A percentile compares a stretch with the other conserved stretches of the same genome.
These are phyloP conservation scores for Aspergillus biplanus DNA, from an alignment of 495 filamentous ascomycete genomes.

Conservation along the genomic window DNA sequence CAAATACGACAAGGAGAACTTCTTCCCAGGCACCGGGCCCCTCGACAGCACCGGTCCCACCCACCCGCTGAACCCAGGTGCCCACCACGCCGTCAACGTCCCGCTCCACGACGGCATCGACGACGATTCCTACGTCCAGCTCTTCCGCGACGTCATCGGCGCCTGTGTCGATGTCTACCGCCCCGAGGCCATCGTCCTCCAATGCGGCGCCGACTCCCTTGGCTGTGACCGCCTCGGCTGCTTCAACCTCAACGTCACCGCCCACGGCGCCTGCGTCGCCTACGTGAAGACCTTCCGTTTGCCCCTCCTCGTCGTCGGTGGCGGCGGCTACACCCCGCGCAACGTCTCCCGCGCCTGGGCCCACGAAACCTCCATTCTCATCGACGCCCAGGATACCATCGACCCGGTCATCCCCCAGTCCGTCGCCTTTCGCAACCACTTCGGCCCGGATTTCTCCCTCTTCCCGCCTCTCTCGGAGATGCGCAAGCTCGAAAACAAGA, in stretches of 20 bases:
- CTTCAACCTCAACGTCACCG: constrained; percentile 95
- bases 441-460: constrained; percentile 76
- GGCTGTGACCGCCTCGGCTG: constrained; percentile 91
- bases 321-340: constrained; percentile 95
- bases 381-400: constrained; percentile 72
- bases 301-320: constrained; percentile 87
- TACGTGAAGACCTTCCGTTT: constrained; percentile 78
- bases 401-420: constrained; percentile 72
- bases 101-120: constrained; percentile 82
- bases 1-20: constrained; percentile 86
- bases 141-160: constrained; percentile 82
- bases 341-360: constrained; percentile 97
- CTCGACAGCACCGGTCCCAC: constrained; percentile 61
- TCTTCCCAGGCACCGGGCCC: constrained; percentile 70
- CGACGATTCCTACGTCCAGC: constrained; percentile 82
- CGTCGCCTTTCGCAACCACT: constrained; percentile 78
- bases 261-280: constrained; percentile 88
- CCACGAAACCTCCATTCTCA: constrained; percentile 89
- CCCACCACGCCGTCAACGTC: constrained; percentile 68
- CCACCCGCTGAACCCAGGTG: constrained; percentile 63
- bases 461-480: constrained; percentile 77
- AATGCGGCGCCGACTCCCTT: constrained; percentile 95
- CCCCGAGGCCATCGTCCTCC: constrained; percentile 87
- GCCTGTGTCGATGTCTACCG: constrained; percentile 74
- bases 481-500: constrained; percentile 73